phyloP scores from a whole-genome alignment of 495 filamentous ascomycete genomes.

The Penicillium alfredii region DNA sequence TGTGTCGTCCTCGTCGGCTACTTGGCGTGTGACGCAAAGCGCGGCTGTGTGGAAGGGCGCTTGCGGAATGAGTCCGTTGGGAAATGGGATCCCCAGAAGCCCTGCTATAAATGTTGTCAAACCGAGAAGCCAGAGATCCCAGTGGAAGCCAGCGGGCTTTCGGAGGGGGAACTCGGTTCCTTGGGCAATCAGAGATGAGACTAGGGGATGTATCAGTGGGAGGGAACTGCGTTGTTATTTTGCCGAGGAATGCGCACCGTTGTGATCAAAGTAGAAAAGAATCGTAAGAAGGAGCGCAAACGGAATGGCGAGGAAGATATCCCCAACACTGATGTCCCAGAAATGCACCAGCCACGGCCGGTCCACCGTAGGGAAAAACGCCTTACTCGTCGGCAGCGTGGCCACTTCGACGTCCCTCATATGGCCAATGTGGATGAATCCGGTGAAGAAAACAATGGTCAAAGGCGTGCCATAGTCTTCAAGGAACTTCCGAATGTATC shows the following conservation, averaged over 20 bases:
- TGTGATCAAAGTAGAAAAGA: slow-evolving; percentile 92
- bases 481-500: slow-evolving; percentile 67
- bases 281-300: slow-evolving; percentile 83
- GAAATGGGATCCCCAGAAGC: slow-evolving; percentile 80
- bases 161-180: slow-evolving; percentile 85
- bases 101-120: slow-evolving; percentile 80
- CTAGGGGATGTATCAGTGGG: slow-evolving; percentile 26
- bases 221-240: not conserved
- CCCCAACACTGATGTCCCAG: slow-evolving; percentile 70
- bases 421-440: slow-evolving; percentile 78
- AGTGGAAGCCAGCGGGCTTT: slow-evolving; percentile 94
- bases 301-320: slow-evolving; percentile 83
- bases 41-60: slow-evolving; percentile 89
- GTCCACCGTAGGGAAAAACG: slow-evolving; percentile 77
- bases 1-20: slow-evolving; percentile 51
- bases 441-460: slow-evolving; percentile 81
- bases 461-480: slow-evolving; percentile 82
- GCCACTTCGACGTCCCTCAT: slow-evolving; percentile 61
- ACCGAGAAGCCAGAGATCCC: slow-evolving; percentile 90
- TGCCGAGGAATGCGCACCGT: slow-evolving; percentile 45
- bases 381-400: slow-evolving; percentile 61
- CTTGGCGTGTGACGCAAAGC: slow-evolving; percentile 65
- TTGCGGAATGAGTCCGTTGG: slow-evolving; percentile 89
- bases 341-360: slow-evolving; percentile 81
- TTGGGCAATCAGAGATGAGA: slow-evolving; percentile 84